Conservation (phyloP, 2,329 filamentous ascomycete genomes). For the Nemania serpens region DNA sequence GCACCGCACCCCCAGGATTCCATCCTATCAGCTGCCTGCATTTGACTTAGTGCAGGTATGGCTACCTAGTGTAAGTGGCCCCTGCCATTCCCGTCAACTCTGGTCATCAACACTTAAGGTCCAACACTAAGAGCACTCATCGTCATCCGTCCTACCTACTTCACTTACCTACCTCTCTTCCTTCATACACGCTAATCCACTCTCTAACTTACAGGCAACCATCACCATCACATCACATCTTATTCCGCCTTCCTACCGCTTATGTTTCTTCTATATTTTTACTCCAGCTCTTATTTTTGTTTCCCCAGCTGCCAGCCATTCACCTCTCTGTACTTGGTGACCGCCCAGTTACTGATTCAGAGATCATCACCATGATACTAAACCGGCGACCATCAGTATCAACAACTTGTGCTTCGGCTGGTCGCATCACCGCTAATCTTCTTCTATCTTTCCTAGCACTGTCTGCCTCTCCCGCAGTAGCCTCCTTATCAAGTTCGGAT, state of each 20-base stretch:
- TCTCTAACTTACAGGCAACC: slow-evolving; percentile 2
- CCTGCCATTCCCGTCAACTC: slow-evolving; percentile 5
- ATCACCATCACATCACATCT: slow-evolving; percentile 1
- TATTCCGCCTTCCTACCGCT: background rate
- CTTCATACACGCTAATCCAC: background rate
- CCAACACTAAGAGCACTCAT: background rate
- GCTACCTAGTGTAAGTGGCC: background rate
- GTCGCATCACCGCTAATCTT: slow-evolving; percentile 65
- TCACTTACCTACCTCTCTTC: background rate
- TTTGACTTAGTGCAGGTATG: too few relatives aligned
- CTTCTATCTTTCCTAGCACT: slow-evolving; percentile 71
- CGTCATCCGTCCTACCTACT: slow-evolving; percentile 21
- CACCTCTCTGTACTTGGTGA: background rate
- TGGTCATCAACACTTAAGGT: background rate
- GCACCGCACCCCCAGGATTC: background rate
- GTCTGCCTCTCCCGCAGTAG: slow-evolving; percentile 50
- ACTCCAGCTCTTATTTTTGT: background rate
- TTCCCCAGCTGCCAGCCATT: background rate
- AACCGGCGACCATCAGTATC: slow-evolving; percentile 36
- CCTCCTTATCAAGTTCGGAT: slow-evolving; percentile 44
- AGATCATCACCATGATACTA: slow-evolving; percentile 32
- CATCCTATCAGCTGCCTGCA: background rate
- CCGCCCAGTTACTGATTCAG: background rate
- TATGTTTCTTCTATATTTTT: background rate
- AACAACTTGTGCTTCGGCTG: slow-evolving; percentile 57